Evolutionary conservation across 2,329 filamentous ascomycete genomes (phyloP).

Genomic region (Sporothrix schenckii): DNA sequence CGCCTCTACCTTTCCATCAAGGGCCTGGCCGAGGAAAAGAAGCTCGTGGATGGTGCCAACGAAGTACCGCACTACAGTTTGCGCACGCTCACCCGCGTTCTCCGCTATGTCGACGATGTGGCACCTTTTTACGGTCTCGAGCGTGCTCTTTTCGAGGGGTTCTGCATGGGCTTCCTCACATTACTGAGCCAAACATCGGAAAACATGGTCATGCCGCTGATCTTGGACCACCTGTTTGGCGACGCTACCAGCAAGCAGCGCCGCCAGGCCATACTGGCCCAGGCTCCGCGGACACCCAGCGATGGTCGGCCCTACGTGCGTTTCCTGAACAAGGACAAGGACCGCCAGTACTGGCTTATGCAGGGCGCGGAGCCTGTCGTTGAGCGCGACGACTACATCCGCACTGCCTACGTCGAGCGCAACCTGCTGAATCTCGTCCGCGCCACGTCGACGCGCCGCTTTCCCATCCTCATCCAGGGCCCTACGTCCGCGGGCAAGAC

Average conservation of each 20-base stretch:
- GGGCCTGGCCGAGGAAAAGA: conserved; percentile 75
- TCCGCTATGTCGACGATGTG: conserved; percentile 86
- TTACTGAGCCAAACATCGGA: conserved; percentile 83
- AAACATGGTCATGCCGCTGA: conserved; percentile 73
- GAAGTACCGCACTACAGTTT: conserved; percentile 97
- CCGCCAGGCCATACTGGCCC: conserved; percentile 71
- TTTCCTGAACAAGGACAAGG: conserved; percentile 66
- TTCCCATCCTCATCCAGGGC: conserved; percentile 93
- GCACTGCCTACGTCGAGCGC: conserved; percentile 90
- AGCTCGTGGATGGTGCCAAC: conserved; percentile 89
- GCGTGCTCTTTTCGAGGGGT: conserved; percentile 88
- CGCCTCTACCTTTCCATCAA: conserved; percentile 88
- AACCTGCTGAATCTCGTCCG: conserved; percentile 94
- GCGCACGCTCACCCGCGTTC: conserved; percentile 84
- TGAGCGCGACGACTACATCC: conserved; percentile 87
- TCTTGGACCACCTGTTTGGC: conserved; percentile 77
- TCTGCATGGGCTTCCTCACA: conserved; percentile 97
- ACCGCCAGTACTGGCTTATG: conserved; percentile 85
- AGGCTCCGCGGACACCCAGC: conserved; percentile 73
- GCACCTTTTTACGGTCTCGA: conserved; percentile 81
- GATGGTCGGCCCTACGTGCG: conserved; percentile 79
- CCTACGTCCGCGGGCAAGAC: conserved; percentile 98
- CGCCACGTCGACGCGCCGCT: conserved; percentile 86
- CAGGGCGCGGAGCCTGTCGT: conserved; percentile 69
- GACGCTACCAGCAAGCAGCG: conserved; percentile 56